Evolutionary conservation across 495 filamentous ascomycete species (phyloP).

Genomic region (Polyplosphaeria fusca): DNA sequence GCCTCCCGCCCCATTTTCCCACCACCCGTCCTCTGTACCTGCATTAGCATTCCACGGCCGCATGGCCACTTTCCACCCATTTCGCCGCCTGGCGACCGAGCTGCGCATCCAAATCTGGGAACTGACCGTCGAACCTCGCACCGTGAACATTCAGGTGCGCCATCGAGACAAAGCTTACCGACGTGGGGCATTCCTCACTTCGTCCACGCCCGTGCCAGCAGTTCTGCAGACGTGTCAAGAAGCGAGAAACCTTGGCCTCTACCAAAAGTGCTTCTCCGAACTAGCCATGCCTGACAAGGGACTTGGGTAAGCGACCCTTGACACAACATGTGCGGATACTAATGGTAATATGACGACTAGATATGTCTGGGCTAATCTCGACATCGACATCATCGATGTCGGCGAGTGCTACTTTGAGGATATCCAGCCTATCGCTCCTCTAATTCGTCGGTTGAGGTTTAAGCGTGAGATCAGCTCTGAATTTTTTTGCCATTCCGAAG

Average conservation of each 20-base stretch:
- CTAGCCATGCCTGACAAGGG: background rate
- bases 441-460: constrained; percentile 1
- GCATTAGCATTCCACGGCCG: background rate
- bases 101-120: constrained; percentile 7
- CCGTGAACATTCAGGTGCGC: background rate
- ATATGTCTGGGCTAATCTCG: constrained; percentile 8
- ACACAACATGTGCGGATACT: background rate
- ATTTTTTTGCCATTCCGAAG: background rate
- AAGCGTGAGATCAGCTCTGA: background rate
- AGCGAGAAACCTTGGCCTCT: constrained; percentile 4
- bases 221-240: constrained; percentile 7
- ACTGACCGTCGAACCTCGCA: constrained; percentile 15
- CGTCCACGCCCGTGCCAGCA: constrained; percentile 9
- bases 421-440: background rate
- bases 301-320: background rate
- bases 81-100: constrained; percentile 3
- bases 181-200: background rate
- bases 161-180: background rate
- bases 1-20: too few relatives aligned
- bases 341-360: background rate
- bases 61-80: constrained; percentile 7
- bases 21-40: background rate
- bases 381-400: constrained; percentile 10
- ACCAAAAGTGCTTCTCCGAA: constrained; percentile 13
- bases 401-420: background rate